These are phyloP conservation scores for Aspergillus awamori DNA, from an alignment of 2,329 filamentous ascomycete species.

Conservation along the genomic window DNA sequence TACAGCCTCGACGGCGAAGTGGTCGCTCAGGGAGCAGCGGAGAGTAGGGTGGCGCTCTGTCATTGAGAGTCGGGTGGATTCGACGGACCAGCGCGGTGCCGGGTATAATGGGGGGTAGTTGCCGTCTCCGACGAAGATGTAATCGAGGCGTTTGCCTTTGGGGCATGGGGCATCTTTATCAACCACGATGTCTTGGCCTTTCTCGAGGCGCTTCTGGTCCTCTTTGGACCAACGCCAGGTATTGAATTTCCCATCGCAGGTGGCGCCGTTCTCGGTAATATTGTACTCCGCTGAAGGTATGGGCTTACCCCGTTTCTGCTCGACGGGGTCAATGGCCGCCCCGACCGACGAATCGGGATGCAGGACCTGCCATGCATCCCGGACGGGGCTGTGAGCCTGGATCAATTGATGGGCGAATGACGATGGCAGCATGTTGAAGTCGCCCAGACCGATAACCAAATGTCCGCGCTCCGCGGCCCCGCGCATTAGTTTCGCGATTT, in stretches of 20 bases:
- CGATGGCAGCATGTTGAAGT: constrained; percentile 95
- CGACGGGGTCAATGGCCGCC: constrained; percentile 66
- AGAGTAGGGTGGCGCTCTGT: constrained; percentile 77
- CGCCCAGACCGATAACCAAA: constrained; percentile 81
- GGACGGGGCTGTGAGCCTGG: constrained; percentile 73
- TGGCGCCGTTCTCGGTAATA: constrained; percentile 77
- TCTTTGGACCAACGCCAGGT: constrained; percentile 88
- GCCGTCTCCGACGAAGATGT: constrained; percentile 78
- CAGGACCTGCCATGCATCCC: constrained; percentile 80
- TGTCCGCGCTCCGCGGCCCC: constrained; percentile 78
- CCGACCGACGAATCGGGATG: constrained; percentile 84
- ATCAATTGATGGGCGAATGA: constrained; percentile 84
- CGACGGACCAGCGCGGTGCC: constrained; percentile 66
- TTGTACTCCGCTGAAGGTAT: constrained; percentile 79
- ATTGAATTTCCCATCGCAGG: constrained; percentile 83
- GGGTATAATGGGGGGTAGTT: constrained; percentile 36
- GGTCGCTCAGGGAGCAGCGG: constrained; percentile 86
- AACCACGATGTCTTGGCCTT: constrained; percentile 66
- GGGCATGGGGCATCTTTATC: constrained; percentile 69
- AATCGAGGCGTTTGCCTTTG: constrained; percentile 85
- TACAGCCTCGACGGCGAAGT: constrained; percentile 87
- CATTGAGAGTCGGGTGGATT: constrained; percentile 74
- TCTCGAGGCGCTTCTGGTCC: constrained; percentile 68
- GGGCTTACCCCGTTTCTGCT: constrained; percentile 66
- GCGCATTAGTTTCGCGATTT: constrained; percentile 85